These are phyloP conservation scores for Neltuma alba DNA, from an alignment of 306 rosid species.

Conservation along the genomic window DNA sequence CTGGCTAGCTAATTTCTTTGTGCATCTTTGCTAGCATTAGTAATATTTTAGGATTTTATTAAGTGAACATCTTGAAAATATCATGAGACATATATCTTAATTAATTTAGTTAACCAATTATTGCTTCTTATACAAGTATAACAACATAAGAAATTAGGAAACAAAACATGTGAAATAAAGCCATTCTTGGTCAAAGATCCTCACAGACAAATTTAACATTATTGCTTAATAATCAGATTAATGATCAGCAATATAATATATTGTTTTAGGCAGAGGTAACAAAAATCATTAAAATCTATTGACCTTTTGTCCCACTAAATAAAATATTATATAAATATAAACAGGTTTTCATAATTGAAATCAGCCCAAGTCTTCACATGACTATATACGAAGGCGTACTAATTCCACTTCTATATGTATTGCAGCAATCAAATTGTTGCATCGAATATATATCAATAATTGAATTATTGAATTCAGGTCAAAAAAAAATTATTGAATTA, in stretches of 20 bases:
- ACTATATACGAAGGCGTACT: not conserved
- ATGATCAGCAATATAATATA: not conserved
- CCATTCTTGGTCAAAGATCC: not conserved
- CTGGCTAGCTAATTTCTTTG: not conserved
- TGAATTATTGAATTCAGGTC: too few species aligned
- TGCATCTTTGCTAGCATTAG: not conserved
- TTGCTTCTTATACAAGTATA: not conserved
- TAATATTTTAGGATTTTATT: not conserved
- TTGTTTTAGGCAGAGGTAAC: not conserved
- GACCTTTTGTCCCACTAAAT: not conserved
- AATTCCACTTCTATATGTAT: not conserved
- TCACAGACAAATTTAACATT: not conserved
- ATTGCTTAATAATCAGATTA: not conserved
- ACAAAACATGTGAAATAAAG: not conserved
- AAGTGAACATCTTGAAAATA: not conserved
- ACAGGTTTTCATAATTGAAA: not conserved
- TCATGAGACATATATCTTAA: not conserved
- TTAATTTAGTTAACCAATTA: not conserved
- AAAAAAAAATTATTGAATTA: not conserved
- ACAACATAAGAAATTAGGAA: not conserved
- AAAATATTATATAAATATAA: not conserved
- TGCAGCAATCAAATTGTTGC: not conserved
- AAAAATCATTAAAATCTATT: constrained; percentile 6
- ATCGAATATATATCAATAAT: too few species aligned
- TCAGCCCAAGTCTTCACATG: not conserved